These are phyloP conservation scores for Cytospora leucostoma DNA, from an alignment of 2,329 filamentous ascomycete species.

Conservation along the genomic window DNA sequence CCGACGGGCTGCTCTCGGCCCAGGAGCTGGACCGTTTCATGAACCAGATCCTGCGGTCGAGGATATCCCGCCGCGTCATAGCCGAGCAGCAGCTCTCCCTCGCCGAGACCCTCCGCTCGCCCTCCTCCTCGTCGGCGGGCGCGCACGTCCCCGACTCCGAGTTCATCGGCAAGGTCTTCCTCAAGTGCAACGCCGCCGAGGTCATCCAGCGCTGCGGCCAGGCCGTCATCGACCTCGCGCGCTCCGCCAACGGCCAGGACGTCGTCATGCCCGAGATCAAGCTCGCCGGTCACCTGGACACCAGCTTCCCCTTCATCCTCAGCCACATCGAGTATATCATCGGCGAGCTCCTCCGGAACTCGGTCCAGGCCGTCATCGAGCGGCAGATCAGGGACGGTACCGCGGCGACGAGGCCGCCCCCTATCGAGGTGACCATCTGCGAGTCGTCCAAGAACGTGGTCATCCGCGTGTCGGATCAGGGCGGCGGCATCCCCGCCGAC, in stretches of 20 bases:
- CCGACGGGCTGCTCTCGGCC: slow-evolving; percentile 68
- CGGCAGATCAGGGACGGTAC: slow-evolving; percentile 50
- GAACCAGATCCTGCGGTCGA: slow-evolving; percentile 87
- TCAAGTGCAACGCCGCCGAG: slow-evolving; percentile 88
- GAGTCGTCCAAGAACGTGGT: slow-evolving; percentile 94
- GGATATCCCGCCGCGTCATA: slow-evolving; percentile 94
- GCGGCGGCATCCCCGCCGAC: slow-evolving; percentile 84
- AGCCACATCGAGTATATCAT: slow-evolving; percentile 97
- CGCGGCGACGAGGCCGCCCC: slow-evolving; percentile 58
- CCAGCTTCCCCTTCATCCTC: slow-evolving; percentile 94
- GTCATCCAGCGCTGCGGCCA: slow-evolving; percentile 82
- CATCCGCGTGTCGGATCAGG: slow-evolving; percentile 92
- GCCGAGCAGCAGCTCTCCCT: slow-evolving; percentile 95
- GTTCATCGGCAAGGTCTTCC: slow-evolving; percentile 93
- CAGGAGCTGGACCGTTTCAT: slow-evolving; percentile 90
- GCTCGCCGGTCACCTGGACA: slow-evolving; percentile 81
- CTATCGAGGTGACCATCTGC: slow-evolving; percentile 92
- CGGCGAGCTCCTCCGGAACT: slow-evolving; percentile 91
- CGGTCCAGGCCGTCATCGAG: slow-evolving; percentile 89
- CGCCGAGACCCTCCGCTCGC: slow-evolving; percentile 89
- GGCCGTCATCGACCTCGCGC: slow-evolving; percentile 73
- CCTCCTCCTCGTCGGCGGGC: slow-evolving; percentile 77
- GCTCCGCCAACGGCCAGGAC: slow-evolving; percentile 71
- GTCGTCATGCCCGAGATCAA: slow-evolving; percentile 77
- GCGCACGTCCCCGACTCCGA: slow-evolving; percentile 73